These are phyloP conservation scores for Fusarium sarcochroum DNA, from an alignment of 2,329 filamentous ascomycete species.

Conservation along the genomic window DNA sequence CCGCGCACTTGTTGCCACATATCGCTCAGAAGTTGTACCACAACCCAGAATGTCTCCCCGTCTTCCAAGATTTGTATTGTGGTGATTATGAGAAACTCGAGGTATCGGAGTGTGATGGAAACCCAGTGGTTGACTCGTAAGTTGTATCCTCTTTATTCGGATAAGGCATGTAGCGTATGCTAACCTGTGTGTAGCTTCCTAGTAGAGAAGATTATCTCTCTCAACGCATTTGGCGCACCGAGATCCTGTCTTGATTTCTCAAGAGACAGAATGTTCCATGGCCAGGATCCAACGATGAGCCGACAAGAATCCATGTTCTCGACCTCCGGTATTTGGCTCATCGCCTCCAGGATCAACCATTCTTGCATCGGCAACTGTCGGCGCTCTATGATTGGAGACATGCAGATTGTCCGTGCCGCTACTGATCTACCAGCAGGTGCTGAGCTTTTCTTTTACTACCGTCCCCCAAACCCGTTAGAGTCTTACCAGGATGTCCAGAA, in stretches of 20 bases:
- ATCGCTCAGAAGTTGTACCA: conserved; percentile 62
- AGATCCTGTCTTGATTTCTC: conserved; percentile 38
- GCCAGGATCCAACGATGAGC: not conserved
- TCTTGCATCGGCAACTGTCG: conserved; percentile 62
- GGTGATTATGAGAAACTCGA: conserved; percentile 54
- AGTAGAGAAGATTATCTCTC: conserved; percentile 56
- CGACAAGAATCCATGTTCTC: not conserved
- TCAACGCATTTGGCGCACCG: conserved; percentile 60
- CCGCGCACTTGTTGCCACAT: conserved; percentile 57
- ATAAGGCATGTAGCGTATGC: not conserved
- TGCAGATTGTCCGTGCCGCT: conserved; percentile 65
- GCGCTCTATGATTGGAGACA: conserved; percentile 67
- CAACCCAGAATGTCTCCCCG: conserved; percentile 48
- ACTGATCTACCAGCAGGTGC: conserved; percentile 58
- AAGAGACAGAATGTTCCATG: not conserved
- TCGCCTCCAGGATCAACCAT: conserved; percentile 67
- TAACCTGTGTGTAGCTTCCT: conserved; percentile 57
- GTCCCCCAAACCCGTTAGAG: conserved; percentile 46
- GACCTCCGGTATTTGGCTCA: conserved; percentile 61
- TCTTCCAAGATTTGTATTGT: conserved; percentile 53
- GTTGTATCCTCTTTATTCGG: conserved; percentile 20
- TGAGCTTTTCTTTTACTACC: conserved; percentile 62
- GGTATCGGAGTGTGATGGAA: conserved; percentile 50
- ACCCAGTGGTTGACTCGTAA: conserved; percentile 62
- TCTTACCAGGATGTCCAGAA: conserved; percentile 47